phyloP scores from a whole-genome alignment of 345 rosid genomes.

The Passiflora organensis region DNA sequence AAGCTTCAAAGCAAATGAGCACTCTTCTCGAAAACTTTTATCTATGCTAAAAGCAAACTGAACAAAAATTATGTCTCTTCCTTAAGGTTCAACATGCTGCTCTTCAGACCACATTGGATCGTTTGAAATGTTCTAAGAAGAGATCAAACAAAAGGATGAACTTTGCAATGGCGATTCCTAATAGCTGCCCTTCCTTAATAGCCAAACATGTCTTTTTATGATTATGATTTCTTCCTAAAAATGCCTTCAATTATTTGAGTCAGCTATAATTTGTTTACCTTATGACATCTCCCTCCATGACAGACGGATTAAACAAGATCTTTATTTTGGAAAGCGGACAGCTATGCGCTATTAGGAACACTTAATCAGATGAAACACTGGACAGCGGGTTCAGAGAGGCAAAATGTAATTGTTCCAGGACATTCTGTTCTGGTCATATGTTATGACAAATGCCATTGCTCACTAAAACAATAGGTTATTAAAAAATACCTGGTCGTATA shows the following conservation, averaged over 20 bases:
- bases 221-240: no score
- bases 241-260: slow-evolving; percentile 2
- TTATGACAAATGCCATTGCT: background rate
- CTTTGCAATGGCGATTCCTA: no score
- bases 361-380: background rate
- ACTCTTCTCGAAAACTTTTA: slow-evolving; percentile 1
- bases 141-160: no score
- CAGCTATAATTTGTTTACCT: background rate
- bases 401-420: background rate
- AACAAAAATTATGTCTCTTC: background rate
- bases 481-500: slow-evolving; percentile 67
- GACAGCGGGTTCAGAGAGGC: background rate
- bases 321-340: background rate
- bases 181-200: no score
- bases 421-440: background rate
- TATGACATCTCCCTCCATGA: background rate
- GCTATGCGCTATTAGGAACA: no score
- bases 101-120: background rate
- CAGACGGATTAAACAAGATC: slow-evolving; percentile 1
- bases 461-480: background rate
- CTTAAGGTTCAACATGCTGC: no score
- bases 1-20: background rate
- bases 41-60: background rate
- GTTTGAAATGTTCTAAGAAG: background rate
- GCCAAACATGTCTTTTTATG: no score